Percentiles rank a stretch among this genome's conserved stretches.
Conservation (phyloP, 2,329 filamentous ascomycete species). For the Fusarium humuli region DNA sequence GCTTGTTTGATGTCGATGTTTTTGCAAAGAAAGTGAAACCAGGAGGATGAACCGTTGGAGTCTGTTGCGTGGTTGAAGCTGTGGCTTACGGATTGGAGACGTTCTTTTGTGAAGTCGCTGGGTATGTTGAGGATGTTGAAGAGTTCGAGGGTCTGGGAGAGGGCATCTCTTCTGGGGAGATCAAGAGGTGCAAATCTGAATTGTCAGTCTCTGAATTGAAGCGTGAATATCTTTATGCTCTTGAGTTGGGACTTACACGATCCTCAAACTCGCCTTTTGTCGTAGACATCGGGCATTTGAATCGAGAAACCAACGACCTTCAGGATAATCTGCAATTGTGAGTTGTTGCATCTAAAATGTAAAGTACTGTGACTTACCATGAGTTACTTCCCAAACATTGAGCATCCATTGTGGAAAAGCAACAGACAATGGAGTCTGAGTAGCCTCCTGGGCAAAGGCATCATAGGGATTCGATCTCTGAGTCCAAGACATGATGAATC, state of each 20-base stretch:
- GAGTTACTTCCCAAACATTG: constrained; percentile 44
- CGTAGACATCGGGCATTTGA: constrained; percentile 37
- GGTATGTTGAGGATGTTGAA: constrained; percentile 49
- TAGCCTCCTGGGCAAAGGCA: constrained; percentile 43
- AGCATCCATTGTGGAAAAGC: constrained; percentile 45
- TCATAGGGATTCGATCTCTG: constrained; percentile 40
- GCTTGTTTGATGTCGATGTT: constrained; percentile 44
- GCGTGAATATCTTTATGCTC: neutral
- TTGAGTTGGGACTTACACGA: constrained; percentile 44
- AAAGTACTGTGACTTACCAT: constrained; percentile 20
- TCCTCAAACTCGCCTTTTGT: constrained; percentile 43
- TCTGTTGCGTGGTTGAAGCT: constrained; percentile 49
- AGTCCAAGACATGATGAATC: constrained; percentile 45
- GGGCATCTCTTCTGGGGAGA: constrained; percentile 40
- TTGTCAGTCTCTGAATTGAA: neutral
- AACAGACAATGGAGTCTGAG: constrained; percentile 30
- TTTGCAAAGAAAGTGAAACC: constrained; percentile 54
- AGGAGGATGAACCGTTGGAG: constrained; percentile 43
- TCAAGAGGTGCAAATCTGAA: constrained; percentile 49
- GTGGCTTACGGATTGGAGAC: constrained; percentile 49
- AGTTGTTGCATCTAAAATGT: neutral
- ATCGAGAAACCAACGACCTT: constrained; percentile 45
- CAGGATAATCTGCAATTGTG: constrained; percentile 37
- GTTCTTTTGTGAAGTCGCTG: constrained; percentile 48
- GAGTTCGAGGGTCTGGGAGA: constrained; percentile 43